Evolutionary conservation across 371 early-diverging fungal species (phyloP), one percentile per base, ranked within the genome.

Genomic region (Rhizopus microsporus): DNA sequence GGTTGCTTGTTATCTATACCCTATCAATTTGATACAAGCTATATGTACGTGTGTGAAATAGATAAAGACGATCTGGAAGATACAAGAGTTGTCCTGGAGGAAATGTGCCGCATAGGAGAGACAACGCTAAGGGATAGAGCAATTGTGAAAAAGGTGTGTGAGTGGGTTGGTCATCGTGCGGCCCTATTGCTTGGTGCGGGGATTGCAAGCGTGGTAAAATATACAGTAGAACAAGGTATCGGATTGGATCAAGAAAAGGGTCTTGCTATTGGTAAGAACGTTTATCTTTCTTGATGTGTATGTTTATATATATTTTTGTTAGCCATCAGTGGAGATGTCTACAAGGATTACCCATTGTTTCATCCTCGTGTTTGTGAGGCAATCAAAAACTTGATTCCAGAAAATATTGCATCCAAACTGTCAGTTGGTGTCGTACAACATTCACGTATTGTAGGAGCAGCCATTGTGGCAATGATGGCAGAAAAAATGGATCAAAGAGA

Each of bases 21-120:
- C 3, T 90, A 90, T 69, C 77, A 74, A 38, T 93, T 94, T 60
- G 89, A 92, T 54, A 93, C 94, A 31, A 85, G 87, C 34, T 87
- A 87, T 74, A 89, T 95, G 91, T 75, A 74, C 51, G 77, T 76
- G 7, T 75, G 77, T 57, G 81, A 78, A 60, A 75, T 71, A 3
- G 76, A 76, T 49, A 57, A 72, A 40, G 62, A 67, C 38, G 48
- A 58, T 23, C 63, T 73, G n/a, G 72, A 75, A 49, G 75, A 75
- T 51, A 75, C 71, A 34, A 64, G 76, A 30, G 54, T 75, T 34
- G 64, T 78, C 45, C 62, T 78, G 17, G 79, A 78, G 56, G 75
- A 75, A 32, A 75, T 78, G 75, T 69, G 69, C 55, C 63, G 68
- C 34, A 60, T 75, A 0, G 60, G 62, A 3, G 60, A 69, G 38